Conservation (phyloP, 768 basidiomycete species). For the Phylloporus sp. region DNA sequence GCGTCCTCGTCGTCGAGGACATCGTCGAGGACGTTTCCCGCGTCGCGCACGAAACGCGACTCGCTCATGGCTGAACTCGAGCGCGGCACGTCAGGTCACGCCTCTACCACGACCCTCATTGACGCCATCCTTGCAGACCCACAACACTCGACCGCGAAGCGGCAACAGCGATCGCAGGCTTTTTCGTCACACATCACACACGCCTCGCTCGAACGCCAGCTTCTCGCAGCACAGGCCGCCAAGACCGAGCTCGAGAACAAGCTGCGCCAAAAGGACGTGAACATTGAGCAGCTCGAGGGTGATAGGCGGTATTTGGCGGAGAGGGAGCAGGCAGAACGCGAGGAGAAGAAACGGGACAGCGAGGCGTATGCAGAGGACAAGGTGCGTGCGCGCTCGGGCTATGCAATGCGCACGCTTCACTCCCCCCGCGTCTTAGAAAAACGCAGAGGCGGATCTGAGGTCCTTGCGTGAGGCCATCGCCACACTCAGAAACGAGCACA, state of each 20-base stretch:
- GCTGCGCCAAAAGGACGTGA: slow-evolving; percentile 57
- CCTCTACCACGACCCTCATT: no score
- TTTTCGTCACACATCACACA: slow-evolving; percentile 59
- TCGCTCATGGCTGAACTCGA: slow-evolving; percentile 65
- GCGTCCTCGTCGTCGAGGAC: slow-evolving; percentile 21
- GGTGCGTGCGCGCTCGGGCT: slow-evolving; percentile 37
- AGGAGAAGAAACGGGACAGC: slow-evolving; percentile 59
- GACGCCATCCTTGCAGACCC: slow-evolving; percentile 54
- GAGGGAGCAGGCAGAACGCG: slow-evolving; percentile 60
- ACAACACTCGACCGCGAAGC: slow-evolving; percentile 59
- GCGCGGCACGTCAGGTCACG: no score
- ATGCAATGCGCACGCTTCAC: not conserved
- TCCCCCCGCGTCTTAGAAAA: slow-evolving; percentile 32
- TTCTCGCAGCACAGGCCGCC: slow-evolving; percentile 54
- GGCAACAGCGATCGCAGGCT: slow-evolving; percentile 58
- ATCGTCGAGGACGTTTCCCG: slow-evolving; percentile 12
- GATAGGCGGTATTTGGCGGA: slow-evolving; percentile 69
- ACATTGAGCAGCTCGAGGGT: slow-evolving; percentile 61
- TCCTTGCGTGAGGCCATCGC: slow-evolving; percentile 45
- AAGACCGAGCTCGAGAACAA: slow-evolving; percentile 64
- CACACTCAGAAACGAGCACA: slow-evolving; percentile 50
- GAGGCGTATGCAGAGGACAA: slow-evolving; percentile 50
- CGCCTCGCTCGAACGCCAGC: slow-evolving; percentile 62
- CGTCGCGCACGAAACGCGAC: slow-evolving; percentile 46
- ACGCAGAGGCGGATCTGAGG: slow-evolving; percentile 48